Evolutionary conservation across 306 rosid species (phyloP).

Genomic region (Quillaja saponaria): DNA sequence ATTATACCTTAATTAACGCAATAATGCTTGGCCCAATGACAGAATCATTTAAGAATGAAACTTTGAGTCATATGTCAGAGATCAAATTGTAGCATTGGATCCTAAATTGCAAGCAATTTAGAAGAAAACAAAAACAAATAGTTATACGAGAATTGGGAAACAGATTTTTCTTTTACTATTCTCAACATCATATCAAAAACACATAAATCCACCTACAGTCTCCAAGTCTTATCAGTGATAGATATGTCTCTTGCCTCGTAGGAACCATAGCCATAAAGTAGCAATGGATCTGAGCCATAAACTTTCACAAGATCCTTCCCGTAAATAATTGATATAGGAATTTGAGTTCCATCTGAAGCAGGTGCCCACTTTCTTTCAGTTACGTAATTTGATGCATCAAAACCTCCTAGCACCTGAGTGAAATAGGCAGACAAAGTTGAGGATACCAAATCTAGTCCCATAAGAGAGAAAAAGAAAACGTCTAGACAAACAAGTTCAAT

Average conservation of each 20-base stretch:
- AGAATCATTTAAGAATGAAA: background rate
- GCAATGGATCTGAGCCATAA: conserved; percentile 87
- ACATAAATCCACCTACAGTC: conserved; percentile 19
- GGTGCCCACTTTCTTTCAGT: conserved; percentile 89
- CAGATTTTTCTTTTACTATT: conserved; percentile 21
- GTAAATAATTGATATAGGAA: conserved; percentile 85
- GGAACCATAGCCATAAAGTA: conserved; percentile 94
- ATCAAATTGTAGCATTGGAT: background rate
- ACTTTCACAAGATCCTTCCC: conserved; percentile 76
- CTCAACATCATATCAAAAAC: conserved; percentile 19
- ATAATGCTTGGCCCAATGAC: too few relatives aligned
- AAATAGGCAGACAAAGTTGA: conserved; percentile 12
- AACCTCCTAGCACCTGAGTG: conserved; percentile 82
- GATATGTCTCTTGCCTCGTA: conserved; percentile 68
- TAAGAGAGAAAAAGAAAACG: too few relatives aligned
- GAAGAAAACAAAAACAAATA: background rate
- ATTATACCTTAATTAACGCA: too few relatives aligned
- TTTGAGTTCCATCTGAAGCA: conserved; percentile 74
- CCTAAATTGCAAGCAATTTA: conserved; percentile 18
- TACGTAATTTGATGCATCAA: conserved; percentile 68
- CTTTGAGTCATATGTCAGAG: conserved; percentile 6
- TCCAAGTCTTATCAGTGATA: conserved; percentile 18
- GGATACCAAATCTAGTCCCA: background rate
- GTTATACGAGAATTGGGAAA: background rate
- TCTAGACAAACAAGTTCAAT: background rate